phyloP scores from a whole-genome alignment of 441 rosid species.

The Sinapis alba region DNA sequence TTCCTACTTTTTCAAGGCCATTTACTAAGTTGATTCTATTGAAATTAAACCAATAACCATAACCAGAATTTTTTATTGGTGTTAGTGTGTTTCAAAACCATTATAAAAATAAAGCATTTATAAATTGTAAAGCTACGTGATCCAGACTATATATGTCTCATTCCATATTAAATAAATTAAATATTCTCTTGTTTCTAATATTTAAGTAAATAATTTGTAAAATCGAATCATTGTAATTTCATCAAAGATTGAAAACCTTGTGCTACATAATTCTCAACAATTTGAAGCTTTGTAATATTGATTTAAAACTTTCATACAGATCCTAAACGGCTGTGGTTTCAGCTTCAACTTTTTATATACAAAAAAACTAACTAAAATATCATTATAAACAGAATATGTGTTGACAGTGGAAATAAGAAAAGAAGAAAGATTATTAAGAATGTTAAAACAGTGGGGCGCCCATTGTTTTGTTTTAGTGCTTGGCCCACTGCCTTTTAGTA shows the following conservation, averaged over 20 bases:
- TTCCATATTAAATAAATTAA: background rate
- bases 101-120: too few relatives aligned
- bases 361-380: background rate
- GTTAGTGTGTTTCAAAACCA: background rate
- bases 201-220: background rate
- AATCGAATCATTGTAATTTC: background rate
- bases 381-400: background rate
- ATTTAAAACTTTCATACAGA: background rate
- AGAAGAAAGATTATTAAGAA: background rate
- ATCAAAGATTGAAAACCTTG: constrained; percentile 6
- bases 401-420: background rate
- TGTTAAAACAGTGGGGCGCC: constrained; percentile 29
- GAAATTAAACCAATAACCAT: constrained; percentile 1
- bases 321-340: background rate
- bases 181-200: background rate
- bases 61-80: background rate
- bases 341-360: background rate
- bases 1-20: background rate
- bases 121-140: background rate
- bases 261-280: constrained; percentile 4
- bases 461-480: constrained; percentile 21
- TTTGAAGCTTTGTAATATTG: background rate
- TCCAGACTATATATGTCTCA: background rate
- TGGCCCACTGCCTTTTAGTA: constrained; percentile 22
- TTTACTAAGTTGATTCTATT: background rate